These are phyloP conservation scores for Boletus speciosus DNA, from an alignment of 768 basidiomycete species.

Conservation along the genomic window DNA sequence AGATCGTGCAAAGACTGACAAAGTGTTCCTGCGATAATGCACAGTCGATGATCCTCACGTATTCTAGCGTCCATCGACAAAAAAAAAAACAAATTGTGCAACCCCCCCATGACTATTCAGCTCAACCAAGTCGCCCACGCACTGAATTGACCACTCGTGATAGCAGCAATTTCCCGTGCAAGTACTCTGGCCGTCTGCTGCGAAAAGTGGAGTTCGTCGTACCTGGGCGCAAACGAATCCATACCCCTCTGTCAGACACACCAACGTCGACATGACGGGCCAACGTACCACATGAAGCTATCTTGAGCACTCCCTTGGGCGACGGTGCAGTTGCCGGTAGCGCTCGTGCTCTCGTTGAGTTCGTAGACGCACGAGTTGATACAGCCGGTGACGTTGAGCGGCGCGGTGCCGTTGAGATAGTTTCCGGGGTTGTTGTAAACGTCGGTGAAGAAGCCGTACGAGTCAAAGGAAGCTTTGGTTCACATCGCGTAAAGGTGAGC, in stretches of 20 bases:
- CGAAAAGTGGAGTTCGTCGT: slow-evolving; percentile 58
- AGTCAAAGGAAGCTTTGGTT: slow-evolving; percentile 53
- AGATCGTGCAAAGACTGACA: background rate
- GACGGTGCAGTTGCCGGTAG: slow-evolving; percentile 32
- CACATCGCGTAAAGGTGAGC: background rate
- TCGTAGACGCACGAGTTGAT: slow-evolving; percentile 46
- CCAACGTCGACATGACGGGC: background rate
- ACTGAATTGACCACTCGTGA: slow-evolving; percentile 42
- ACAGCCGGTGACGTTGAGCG: slow-evolving; percentile 54
- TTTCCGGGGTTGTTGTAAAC: slow-evolving; percentile 47
- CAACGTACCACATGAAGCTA: slow-evolving; percentile 57
- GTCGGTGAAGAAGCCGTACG: slow-evolving; percentile 56
- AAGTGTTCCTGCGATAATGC: background rate
- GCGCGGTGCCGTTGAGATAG: slow-evolving; percentile 64
- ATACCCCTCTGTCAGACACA: too few species aligned
- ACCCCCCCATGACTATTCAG: slow-evolving; percentile 13
- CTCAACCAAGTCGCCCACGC: slow-evolving; percentile 52
- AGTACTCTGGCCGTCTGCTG: slow-evolving; percentile 55
- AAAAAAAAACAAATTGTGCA: background rate
- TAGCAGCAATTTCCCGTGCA: slow-evolving; percentile 47
- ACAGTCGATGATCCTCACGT: background rate
- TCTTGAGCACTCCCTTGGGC: slow-evolving; percentile 40
- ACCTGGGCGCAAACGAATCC: background rate
- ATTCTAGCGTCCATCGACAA: background rate
- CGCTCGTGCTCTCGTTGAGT: slow-evolving; percentile 21